These are phyloP conservation scores for Leccinum boreale DNA, from an alignment of 768 basidiomycete genomes.

Conservation along the genomic window DNA sequence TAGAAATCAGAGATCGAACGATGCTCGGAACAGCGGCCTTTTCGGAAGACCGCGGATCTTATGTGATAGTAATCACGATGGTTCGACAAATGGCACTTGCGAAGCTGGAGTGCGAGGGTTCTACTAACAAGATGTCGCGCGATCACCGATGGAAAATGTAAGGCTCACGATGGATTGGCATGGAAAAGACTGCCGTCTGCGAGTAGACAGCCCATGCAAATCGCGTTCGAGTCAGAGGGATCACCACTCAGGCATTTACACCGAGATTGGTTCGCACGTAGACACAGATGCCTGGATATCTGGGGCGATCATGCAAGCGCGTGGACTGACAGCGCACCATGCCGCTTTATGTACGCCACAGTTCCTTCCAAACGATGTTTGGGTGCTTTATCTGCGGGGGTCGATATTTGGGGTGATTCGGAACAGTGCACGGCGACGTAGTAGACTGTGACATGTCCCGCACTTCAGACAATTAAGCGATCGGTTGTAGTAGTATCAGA, in stretches of 20 bases:
- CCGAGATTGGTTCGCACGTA: constrained; percentile 42
- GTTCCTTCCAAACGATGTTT: too few species aligned
- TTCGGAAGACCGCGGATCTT: constrained; percentile 67
- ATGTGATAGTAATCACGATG: constrained; percentile 49
- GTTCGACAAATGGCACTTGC: constrained; percentile 51
- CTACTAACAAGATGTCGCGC: constrained; percentile 71
- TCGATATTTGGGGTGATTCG: not conserved
- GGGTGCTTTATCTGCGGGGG: too few species aligned
- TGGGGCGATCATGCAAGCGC: constrained; percentile 22
- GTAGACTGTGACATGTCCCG: not conserved
- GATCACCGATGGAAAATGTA: constrained; percentile 32
- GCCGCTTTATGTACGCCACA: constrained; percentile 23
- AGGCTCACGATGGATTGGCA: constrained; percentile 34
- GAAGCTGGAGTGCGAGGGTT: constrained; percentile 11
- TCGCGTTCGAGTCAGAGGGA: constrained; percentile 15
- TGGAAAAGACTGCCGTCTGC: constrained; percentile 67
- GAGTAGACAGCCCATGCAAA: constrained; percentile 49
- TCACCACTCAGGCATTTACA: not conserved
- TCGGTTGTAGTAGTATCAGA: not conserved
- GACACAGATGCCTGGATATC: constrained; percentile 58
- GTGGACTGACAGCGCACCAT: not conserved
- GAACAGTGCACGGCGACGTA: not conserved
- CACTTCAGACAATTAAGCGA: not conserved
- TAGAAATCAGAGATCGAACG: constrained; percentile 72
- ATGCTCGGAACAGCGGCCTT: constrained; percentile 70